phyloP scores from a whole-genome alignment of 352 stramenopile genomes.

The Phytophthora pluvialis region DNA sequence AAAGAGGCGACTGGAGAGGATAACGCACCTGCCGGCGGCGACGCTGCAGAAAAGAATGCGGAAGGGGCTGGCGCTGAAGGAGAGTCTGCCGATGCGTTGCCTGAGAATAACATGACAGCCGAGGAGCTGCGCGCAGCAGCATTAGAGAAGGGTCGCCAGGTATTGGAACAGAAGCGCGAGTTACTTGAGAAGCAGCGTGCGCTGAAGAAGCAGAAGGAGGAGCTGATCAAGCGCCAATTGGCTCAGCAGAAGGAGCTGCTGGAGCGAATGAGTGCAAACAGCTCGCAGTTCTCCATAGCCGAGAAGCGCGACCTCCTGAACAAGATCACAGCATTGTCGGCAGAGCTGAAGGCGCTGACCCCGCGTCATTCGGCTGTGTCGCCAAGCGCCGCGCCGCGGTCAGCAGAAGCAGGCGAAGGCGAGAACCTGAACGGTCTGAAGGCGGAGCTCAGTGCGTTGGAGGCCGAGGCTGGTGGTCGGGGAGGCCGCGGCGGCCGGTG shows the following conservation, averaged over 20 bases:
- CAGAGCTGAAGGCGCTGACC: conserved; percentile 72
- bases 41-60: conserved; percentile 17
- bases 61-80: conserved; percentile 29
- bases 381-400: conserved; percentile 15
- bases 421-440: conserved; percentile 63
- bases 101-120: conserved; percentile 70
- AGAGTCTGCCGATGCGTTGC: conserved; percentile 17
- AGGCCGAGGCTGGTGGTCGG: conserved; percentile 51
- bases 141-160: conserved; percentile 80
- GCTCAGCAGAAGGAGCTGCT: conserved; percentile 84
- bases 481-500: conserved; percentile 51
- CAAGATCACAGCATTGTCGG: conserved; percentile 82
- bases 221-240: conserved; percentile 81
- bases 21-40: neutral
- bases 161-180: conserved; percentile 89
- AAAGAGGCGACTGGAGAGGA: conserved; percentile 44
- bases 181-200: conserved; percentile 84
- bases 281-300: conserved; percentile 61
- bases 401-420: conserved; percentile 19
- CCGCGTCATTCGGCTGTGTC: conserved; percentile 36
- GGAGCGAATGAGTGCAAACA: conserved; percentile 84
- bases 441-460: conserved; percentile 69
- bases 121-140: conserved; percentile 77
- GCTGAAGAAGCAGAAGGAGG: conserved; percentile 87
- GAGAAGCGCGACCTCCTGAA: conserved; percentile 84